Conservation (phyloP, 176 grass and related monocot species). For the Carex cristatella region DNA sequence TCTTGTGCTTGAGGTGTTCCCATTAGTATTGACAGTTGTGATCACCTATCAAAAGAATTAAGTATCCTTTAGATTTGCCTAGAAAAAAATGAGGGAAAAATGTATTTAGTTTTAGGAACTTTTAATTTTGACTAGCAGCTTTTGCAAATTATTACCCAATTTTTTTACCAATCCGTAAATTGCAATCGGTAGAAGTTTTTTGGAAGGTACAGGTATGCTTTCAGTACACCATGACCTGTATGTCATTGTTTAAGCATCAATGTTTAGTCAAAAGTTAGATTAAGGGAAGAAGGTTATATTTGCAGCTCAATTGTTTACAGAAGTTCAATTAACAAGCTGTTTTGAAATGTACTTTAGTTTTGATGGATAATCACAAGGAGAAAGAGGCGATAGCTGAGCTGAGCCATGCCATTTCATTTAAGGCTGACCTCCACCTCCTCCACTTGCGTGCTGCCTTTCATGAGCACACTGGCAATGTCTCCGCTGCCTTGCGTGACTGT, state of each 20-base stretch:
- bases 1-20: neutral
- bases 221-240: neutral
- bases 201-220: neutral
- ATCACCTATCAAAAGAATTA: neutral
- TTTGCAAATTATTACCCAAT: neutral
- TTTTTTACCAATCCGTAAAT: neutral
- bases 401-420: constrained; percentile 80
- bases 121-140: neutral
- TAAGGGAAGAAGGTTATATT: neutral
- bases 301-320: neutral
- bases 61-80: neutral
- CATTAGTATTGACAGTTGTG: constrained; percentile 4
- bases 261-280: neutral
- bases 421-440: constrained; percentile 89
- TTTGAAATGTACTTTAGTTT: constrained; percentile 36
- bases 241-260: neutral
- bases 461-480: constrained; percentile 68
- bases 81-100: neutral
- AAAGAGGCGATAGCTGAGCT: constrained; percentile 91
- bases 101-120: neutral
- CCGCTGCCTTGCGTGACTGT: constrained; percentile 77
- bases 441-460: constrained; percentile 94
- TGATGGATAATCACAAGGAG: constrained; percentile 99
- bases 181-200: neutral
- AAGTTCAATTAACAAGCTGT: neutral